Conservation (phyloP, 805 yeast species). For the Starmerella apicola region DNA sequence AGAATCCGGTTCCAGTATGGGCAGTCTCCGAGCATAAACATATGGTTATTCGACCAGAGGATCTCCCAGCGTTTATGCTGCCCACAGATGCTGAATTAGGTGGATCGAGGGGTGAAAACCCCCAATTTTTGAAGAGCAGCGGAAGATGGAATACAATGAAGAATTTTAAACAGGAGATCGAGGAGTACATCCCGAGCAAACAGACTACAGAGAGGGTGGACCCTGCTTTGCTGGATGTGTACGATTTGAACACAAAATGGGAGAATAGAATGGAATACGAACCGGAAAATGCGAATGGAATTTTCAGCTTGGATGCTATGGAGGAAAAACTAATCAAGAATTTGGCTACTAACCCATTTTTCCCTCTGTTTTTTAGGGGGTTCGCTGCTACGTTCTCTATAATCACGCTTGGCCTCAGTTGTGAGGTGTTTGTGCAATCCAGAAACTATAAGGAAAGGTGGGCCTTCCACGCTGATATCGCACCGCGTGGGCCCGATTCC, state of each 20-base stretch:
- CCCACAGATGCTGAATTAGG: neutral
- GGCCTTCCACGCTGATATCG: neutral
- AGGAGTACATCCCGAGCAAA: neutral
- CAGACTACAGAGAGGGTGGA: constrained; percentile 5
- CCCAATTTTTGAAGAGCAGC: constrained; percentile 1
- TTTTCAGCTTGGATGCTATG: constrained; percentile 3
- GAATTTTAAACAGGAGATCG: neutral
- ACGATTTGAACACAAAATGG: constrained; percentile 19
- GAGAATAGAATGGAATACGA: constrained; percentile 14
- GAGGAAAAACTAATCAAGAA: constrained; percentile 23
- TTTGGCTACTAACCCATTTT: constrained; percentile 61
- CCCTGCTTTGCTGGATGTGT: constrained; percentile 11
- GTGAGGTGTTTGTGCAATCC: constrained; percentile 28
- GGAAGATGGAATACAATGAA: constrained; percentile 18
- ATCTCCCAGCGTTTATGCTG: constrained; percentile 16
- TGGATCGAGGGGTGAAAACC: neutral
- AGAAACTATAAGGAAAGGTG: neutral
- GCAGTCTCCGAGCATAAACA: constrained; percentile 12
- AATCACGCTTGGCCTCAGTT: constrained; percentile 66
- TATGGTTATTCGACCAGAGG: constrained; percentile 7
- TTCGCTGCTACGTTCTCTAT: constrained; percentile 46
- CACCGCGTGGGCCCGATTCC: constrained; percentile 31
- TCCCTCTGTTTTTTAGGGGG: constrained; percentile 64
- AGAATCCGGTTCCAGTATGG: constrained; percentile 21
- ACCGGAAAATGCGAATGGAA: neutral